Percentiles rank a stretch among this genome's conserved stretches.
Evolutionary conservation across 225 moss, liverwort and hornwort genomes (phyloP).

Genomic region (Polytrichum commune): DNA sequence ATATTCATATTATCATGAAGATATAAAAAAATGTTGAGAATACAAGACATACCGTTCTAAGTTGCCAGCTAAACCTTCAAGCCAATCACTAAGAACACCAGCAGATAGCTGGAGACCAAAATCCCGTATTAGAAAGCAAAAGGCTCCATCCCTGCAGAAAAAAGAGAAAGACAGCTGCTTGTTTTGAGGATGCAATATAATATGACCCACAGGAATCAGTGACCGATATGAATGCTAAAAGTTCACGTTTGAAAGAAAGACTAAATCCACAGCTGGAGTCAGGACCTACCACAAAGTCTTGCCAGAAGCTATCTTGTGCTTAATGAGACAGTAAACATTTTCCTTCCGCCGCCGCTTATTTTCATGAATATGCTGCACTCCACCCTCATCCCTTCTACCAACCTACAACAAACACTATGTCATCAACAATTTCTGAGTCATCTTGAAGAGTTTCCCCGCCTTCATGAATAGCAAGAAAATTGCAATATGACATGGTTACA

Average conservation of each 20-base stretch:
- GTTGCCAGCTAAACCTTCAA: conserved; percentile 67
- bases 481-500: too few species aligned
- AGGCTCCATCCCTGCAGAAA: conserved; percentile 73
- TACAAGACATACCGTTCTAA: conserved; percentile 63
- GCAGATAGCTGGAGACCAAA: conserved; percentile 61
- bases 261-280: not conserved
- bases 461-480: too few species aligned
- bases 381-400: conserved; percentile 35
- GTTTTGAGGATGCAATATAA: not conserved
- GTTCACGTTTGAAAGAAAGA: conserved; percentile 1
- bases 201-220: not conserved
- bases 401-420: conserved; percentile 22
- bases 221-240: not conserved
- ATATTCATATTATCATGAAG: too few species aligned
- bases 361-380: conserved; percentile 27
- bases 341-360: conserved; percentile 69
- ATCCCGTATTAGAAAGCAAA: conserved; percentile 70
- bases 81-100: conserved; percentile 55
- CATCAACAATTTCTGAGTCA: not conserved
- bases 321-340: conserved; percentile 58
- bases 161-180: conserved; percentile 20
- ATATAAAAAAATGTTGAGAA: too few species aligned
- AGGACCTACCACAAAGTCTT: conserved; percentile 70
- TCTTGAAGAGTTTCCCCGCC: too few species aligned
- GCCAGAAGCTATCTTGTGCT: conserved; percentile 62